Evolutionary conservation across 192 early-diverging fungal genomes (phyloP).

Genomic region (Mortierella antarctica): DNA sequence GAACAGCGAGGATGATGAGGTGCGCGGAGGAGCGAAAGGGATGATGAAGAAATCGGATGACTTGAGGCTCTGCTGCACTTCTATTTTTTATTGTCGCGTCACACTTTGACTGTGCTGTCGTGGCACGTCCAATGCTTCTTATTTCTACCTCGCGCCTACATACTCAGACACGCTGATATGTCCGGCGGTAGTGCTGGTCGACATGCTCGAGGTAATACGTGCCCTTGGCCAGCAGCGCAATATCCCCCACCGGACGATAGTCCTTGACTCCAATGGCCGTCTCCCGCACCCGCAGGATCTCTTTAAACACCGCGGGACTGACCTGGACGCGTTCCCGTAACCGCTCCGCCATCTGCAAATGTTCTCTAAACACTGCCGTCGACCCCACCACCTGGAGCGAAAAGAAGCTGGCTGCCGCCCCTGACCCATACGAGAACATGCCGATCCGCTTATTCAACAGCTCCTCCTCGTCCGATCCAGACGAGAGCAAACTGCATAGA

Average conservation of each 20-base stretch:
- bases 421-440: slow-evolving; percentile 97
- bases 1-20: too few species aligned
- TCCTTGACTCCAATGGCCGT: slow-evolving; percentile 83
- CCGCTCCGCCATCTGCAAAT: slow-evolving; percentile 74
- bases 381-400: slow-evolving; percentile 83
- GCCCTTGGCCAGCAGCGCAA: slow-evolving; percentile 73
- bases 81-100: too few species aligned
- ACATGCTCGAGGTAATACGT: slow-evolving; percentile 91
- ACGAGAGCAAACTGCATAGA: slow-evolving; percentile 82
- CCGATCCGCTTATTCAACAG: slow-evolving; percentile 87
- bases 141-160: too few species aligned
- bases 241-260: slow-evolving; percentile 79
- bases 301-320: slow-evolving; percentile 80
- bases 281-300: slow-evolving; percentile 88
- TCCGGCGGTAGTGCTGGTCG: slow-evolving; percentile 92
- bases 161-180: slow-evolving; percentile 72
- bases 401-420: slow-evolving; percentile 94
- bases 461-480: slow-evolving; percentile 68
- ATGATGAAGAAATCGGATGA: too few species aligned
- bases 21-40: too few species aligned
- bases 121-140: too few species aligned
- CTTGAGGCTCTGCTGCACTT: too few species aligned
- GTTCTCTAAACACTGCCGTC: slow-evolving; percentile 67
- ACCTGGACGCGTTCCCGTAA: slow-evolving; percentile 80
- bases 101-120: too few species aligned